Percentiles rank a stretch among this genome's conserved stretches.
These are phyloP conservation scores for Mucor velutinosus DNA, from an alignment of 371 early-diverging fungal species.

Conservation along the genomic window DNA sequence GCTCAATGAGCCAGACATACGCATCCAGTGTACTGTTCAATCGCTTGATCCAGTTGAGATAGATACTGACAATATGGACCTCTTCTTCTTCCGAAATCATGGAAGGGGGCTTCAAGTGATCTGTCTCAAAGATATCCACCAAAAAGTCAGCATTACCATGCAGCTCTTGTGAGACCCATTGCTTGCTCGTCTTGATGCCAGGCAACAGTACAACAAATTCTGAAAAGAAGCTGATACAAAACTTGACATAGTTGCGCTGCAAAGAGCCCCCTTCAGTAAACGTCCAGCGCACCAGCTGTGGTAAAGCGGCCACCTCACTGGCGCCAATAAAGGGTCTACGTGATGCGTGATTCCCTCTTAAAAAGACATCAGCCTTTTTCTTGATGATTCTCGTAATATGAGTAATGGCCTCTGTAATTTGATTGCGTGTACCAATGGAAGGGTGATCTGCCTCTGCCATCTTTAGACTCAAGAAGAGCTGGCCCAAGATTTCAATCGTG, in stretches of 20 bases:
- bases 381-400: constrained; percentile 66
- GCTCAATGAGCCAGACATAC: constrained; percentile 46
- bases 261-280: constrained; percentile 55
- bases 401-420: constrained; percentile 55
- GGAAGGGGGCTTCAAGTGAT: constrained; percentile 9
- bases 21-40: constrained; percentile 35
- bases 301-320: constrained; percentile 40
- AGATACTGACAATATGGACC: not conserved
- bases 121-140: constrained; percentile 20
- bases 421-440: constrained; percentile 64
- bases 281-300: constrained; percentile 59
- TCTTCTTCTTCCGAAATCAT: not conserved
- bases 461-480: constrained; percentile 65
- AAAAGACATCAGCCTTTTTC: constrained; percentile 50
- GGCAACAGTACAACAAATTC: constrained; percentile 38
- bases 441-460: constrained; percentile 68
- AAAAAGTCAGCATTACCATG: constrained; percentile 8
- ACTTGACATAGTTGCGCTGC: constrained; percentile 64
- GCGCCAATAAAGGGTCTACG: constrained; percentile 59
- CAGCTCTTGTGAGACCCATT: constrained; percentile 30
- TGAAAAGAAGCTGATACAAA: constrained; percentile 54
- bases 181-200: constrained; percentile 17
- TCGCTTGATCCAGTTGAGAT: constrained; percentile 31
- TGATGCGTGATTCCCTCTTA: constrained; percentile 19
- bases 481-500: constrained; percentile 69